These are phyloP conservation scores for Cyphellophora attinorum DNA, from an alignment of 2,329 filamentous ascomycete genomes.

Conservation along the genomic window DNA sequence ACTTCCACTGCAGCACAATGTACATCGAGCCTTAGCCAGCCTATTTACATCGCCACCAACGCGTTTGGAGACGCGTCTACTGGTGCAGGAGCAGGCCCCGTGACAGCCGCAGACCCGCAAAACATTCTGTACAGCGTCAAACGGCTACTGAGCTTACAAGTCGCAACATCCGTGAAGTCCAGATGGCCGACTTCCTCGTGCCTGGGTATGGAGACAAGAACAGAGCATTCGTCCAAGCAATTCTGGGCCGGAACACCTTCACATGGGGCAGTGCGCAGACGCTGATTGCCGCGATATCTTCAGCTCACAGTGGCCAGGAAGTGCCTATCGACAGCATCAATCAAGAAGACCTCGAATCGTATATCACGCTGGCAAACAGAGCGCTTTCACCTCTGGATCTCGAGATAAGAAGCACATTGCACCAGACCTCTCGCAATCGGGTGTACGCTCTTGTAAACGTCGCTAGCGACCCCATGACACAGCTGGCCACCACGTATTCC, in stretches of 20 bases:
- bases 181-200: slow-evolving; percentile 1
- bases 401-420: slow-evolving; percentile 66
- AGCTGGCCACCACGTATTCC: slow-evolving; percentile 71
- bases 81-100: no score
- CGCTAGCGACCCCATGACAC: slow-evolving; percentile 72
- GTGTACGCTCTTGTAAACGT: slow-evolving; percentile 82
- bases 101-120: no score
- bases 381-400: slow-evolving; percentile 73
- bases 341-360: slow-evolving; percentile 56
- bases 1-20: no score
- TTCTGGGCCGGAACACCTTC: slow-evolving; percentile 68
- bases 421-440: slow-evolving; percentile 59
- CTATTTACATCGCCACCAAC: no score
- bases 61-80: no score
- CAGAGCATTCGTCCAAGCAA: slow-evolving; percentile 81
- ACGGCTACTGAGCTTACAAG: no score
- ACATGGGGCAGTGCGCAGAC: slow-evolving; percentile 64
- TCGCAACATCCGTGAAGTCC: no score
- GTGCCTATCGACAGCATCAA: slow-evolving; percentile 55
- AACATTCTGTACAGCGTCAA: no score
- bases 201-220: slow-evolving; percentile 54
- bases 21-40: no score
- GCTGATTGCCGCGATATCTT: slow-evolving; percentile 67
- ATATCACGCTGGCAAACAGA: slow-evolving; percentile 60
- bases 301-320: slow-evolving; percentile 42